Percentiles rank a stretch among this genome's conserved stretches.
These are phyloP conservation scores for Clitoria ternatea DNA, from an alignment of 306 rosid genomes.

Conservation along the genomic window DNA sequence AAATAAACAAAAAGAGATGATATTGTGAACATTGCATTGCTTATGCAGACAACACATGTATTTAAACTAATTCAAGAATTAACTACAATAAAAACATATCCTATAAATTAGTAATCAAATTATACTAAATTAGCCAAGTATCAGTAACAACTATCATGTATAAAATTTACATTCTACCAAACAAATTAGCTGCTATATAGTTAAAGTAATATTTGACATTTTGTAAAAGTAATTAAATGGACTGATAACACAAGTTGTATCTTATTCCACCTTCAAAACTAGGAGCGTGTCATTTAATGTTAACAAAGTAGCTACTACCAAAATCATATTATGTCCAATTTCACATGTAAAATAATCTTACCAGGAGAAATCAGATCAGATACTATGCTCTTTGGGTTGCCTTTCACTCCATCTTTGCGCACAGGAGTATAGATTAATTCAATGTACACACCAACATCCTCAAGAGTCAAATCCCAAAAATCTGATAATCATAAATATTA, in stretches of 20 bases:
- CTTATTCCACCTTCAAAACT: slow-evolving; percentile 2
- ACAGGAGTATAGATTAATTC: slow-evolving; percentile 80
- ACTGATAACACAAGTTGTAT: background rate
- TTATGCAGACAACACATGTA: no score
- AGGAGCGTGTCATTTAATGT: background rate
- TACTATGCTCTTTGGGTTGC: slow-evolving; percentile 51
- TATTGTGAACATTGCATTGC: no score
- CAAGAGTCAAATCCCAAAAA: slow-evolving; percentile 73
- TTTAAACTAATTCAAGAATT: no score
- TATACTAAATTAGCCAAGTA: no score
- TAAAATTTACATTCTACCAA: no score
- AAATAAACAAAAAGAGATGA: no score
- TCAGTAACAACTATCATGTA: no score
- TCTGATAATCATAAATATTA: slow-evolving; percentile 42
- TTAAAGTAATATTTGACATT: background rate
- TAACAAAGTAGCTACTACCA: background rate
- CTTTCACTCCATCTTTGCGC: slow-evolving; percentile 74
- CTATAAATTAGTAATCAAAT: no score
- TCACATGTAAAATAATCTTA: slow-evolving; percentile 20
- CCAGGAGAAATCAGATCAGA: slow-evolving; percentile 73
- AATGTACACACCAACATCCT: slow-evolving; percentile 68
- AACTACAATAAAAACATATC: no score
- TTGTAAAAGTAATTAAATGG: background rate
- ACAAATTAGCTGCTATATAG: background rate
- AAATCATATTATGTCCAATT: slow-evolving; percentile 16